A percentile compares a stretch with the other conserved stretches of the same genome.
Conservation (phyloP, 768 basidiomycete species). For the Leucosporidium creatinivorum region DNA sequence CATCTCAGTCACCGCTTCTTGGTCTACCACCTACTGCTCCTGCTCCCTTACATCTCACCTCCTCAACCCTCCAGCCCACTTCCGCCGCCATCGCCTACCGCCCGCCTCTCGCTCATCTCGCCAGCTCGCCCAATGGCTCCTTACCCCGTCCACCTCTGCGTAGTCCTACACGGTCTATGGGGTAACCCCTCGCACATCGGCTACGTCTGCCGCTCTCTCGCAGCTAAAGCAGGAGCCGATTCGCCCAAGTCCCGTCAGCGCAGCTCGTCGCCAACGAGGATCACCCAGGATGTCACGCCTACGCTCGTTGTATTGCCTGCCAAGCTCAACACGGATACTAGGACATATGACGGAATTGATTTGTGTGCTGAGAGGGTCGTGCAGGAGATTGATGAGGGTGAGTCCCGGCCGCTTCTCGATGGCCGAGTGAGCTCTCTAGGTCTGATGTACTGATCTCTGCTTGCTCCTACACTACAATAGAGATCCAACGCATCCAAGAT, state of each 20-base stretch:
- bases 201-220: not conserved
- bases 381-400: conserved; percentile 5
- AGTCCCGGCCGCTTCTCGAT: not conserved
- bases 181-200: not conserved
- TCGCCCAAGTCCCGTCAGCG: not conserved
- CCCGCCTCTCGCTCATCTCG: no score
- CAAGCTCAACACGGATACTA: not conserved
- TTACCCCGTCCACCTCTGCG: conserved; percentile 25
- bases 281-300: not conserved
- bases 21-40: no score
- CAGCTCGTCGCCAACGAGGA: not conserved
- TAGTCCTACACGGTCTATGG: conserved; percentile 45
- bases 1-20: no score
- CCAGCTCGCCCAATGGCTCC: not conserved
- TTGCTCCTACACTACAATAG: not conserved
- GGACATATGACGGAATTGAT: conserved; percentile 6
- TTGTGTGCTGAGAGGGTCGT: conserved; percentile 9
- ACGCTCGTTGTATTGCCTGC: not conserved
- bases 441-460: no score
- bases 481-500: conserved; percentile 5
- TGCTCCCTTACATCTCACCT: no score
- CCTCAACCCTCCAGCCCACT: no score
- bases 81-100: no score
- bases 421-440: no score
- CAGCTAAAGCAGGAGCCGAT: not conserved